These are phyloP conservation scores for Boletellus ananiceps DNA, from an alignment of 768 basidiomycete species.

Conservation along the genomic window DNA sequence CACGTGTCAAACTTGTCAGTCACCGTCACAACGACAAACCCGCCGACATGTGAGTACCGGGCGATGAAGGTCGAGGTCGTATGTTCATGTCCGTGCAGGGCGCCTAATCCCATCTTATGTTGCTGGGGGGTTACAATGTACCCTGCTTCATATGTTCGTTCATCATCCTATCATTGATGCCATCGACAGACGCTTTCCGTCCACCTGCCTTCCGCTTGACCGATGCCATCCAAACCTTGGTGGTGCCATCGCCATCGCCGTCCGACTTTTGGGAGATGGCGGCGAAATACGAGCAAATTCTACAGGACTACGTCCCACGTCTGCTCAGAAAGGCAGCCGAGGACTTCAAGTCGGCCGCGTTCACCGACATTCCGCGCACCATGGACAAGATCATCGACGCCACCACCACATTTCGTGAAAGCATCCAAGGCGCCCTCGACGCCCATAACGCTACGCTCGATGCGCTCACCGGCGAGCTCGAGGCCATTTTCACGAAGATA, in stretches of 20 bases:
- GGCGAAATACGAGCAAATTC: neutral
- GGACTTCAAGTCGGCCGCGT: constrained; percentile 3
- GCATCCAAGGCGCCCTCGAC: constrained; percentile 7
- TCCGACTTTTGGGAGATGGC: constrained; percentile 13
- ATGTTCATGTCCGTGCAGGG: neutral
- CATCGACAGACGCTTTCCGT: neutral
- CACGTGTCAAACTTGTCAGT: neutral
- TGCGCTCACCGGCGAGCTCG: constrained; percentile 8
- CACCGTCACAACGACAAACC: neutral
- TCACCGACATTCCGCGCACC: constrained; percentile 1
- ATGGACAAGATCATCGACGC: constrained; percentile 11
- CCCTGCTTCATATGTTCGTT: neutral
- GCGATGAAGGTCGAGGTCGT: neutral
- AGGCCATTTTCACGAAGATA: constrained; percentile 4
- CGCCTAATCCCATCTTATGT: neutral
- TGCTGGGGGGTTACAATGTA: neutral
- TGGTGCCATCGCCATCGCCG: neutral
- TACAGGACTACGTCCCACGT: constrained; percentile 3
- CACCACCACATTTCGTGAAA: constrained; percentile 11
- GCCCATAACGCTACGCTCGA: constrained; percentile 5
- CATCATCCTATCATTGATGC: neutral
- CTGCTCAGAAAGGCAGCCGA: constrained; percentile 1
- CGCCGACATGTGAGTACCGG: neutral
- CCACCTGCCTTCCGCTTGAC: neutral
- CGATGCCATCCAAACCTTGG: neutral